A percentile compares a stretch with the other conserved stretches of the same genome.
phyloP scores from a whole-genome alignment of 352 stramenopile genomes.

The Phytophthora rubi region DNA sequence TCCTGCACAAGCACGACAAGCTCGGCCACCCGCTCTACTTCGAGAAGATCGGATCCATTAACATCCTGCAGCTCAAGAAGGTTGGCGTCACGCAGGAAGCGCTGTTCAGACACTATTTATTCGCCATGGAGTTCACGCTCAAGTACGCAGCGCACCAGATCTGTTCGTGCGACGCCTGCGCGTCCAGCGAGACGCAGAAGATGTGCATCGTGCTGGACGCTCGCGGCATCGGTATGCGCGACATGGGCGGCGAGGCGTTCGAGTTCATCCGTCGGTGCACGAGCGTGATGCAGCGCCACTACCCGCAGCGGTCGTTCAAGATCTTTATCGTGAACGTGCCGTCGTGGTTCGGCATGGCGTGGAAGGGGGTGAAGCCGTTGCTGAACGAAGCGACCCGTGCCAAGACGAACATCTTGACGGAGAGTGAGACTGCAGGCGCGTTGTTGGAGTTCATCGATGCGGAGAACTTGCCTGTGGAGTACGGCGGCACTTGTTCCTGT shows the following conservation, averaged over 20 bases:
- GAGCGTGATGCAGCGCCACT: conserved; percentile 84
- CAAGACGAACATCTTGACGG: conserved; percentile 89
- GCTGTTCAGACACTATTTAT: conserved; percentile 85
- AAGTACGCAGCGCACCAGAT: conserved; percentile 71
- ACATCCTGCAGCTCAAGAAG: conserved; percentile 82
- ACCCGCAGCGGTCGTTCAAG: conserved; percentile 89
- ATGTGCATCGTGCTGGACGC: conserved; percentile 78
- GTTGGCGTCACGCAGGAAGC: conserved; percentile 67
- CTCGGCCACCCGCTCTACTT: conserved; percentile 82
- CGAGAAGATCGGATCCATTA: conserved; percentile 83
- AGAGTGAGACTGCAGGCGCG: conserved; percentile 57
- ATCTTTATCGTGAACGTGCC: conserved; percentile 93
- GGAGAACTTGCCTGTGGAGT: conserved; percentile 72
- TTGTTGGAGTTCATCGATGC: conserved; percentile 68
- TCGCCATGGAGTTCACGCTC: conserved; percentile 85
- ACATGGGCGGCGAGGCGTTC: conserved; percentile 74
- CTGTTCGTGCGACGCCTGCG: conserved; percentile 66
- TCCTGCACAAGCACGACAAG: conserved; percentile 82
- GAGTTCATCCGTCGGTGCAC: conserved; percentile 86
- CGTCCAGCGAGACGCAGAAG: conserved; percentile 72
- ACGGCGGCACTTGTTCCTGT: conserved; percentile 72
- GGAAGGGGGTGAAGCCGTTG: conserved; percentile 90
- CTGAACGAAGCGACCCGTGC: conserved; percentile 85
- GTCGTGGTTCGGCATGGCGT: conserved; percentile 92
- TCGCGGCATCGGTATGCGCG: conserved; percentile 71